Conservation (phyloP, 1,284 basidiomycete species). For the Microbotryomycetes sp. region DNA sequence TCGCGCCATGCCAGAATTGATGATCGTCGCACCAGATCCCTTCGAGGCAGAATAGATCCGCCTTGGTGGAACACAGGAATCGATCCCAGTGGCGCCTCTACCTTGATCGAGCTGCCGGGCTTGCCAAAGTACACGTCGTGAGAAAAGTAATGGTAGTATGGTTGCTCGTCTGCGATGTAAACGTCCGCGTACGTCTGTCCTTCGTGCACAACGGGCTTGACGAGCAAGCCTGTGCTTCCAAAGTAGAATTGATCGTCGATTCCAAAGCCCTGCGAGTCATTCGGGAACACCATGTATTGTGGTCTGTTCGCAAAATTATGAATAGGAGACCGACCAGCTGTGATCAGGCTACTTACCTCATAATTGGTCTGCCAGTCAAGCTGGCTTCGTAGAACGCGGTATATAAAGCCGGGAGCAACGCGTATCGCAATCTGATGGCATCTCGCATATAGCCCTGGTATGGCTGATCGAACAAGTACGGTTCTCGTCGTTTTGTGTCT, state of each 20-base stretch:
- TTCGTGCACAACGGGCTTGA: conserved; percentile 80
- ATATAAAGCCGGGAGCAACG: conserved; percentile 89
- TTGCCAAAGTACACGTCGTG: conserved; percentile 58
- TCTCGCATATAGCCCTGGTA: conserved; percentile 73
- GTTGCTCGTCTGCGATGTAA: conserved; percentile 81
- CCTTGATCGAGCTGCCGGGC: conserved; percentile 54
- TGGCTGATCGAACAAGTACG: conserved; percentile 84
- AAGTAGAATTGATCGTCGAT: conserved; percentile 94
- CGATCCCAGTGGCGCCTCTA: conserved; percentile 68
- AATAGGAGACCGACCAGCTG: neutral
- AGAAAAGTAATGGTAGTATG: conserved; percentile 92
- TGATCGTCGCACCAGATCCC: conserved; percentile 77
- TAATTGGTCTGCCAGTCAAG: conserved; percentile 66
- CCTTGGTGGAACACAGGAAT: conserved; percentile 84
- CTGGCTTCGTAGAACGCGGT: conserved; percentile 86
- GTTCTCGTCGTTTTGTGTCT: conserved; percentile 95
- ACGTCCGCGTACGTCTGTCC: conserved; percentile 64
- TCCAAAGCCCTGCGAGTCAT: conserved; percentile 72
- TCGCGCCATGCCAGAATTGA: conserved; percentile 83
- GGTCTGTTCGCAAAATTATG: conserved; percentile 50
- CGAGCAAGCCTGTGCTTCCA: conserved; percentile 77
- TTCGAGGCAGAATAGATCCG: conserved; percentile 80
- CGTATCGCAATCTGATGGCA: conserved; percentile 75
- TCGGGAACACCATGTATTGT: conserved; percentile 87
- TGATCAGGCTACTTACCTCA: conserved; percentile 51